Evolutionary conservation across 2,329 filamentous ascomycete genomes (phyloP).

Genomic region (Penicillium sp.): DNA sequence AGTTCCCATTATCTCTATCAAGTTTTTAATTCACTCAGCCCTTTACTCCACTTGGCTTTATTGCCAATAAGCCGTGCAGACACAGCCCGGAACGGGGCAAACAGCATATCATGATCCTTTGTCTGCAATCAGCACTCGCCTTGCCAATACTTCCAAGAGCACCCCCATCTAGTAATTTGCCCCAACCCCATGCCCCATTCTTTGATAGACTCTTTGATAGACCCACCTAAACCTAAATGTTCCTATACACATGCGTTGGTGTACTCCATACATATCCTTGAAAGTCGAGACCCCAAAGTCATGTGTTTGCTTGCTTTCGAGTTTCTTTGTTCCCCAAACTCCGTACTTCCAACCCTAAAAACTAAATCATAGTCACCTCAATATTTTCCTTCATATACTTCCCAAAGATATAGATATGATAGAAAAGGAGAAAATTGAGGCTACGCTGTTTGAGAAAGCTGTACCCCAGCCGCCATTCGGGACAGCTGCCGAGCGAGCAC

Average conservation of each 20-base stretch:
- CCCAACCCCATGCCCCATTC: not conserved
- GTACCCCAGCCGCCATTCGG: slow-evolving; percentile 25
- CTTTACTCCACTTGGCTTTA: not conserved
- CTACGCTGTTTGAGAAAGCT: slow-evolving; percentile 12
- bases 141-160: not conserved
- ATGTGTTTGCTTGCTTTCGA: not conserved
- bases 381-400: not conserved
- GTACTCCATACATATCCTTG: not conserved
- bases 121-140: not conserved
- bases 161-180: not conserved
- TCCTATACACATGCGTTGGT: not conserved
- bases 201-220: not conserved
- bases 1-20: not conserved
- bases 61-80: not conserved
- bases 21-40: not conserved
- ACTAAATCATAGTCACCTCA: not conserved
- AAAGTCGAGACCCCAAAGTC: not conserved
- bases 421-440: not conserved
- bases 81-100: not conserved
- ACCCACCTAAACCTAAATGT: not conserved
- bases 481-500: slow-evolving; percentile 40
- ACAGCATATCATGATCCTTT: not conserved
- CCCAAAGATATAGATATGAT: not conserved
- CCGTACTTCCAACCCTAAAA: not conserved
- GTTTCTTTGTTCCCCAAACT: slow-evolving; percentile 2